These are phyloP conservation scores for Lachnellula hyalina DNA, from an alignment of 2,329 filamentous ascomycete species.

Conservation along the genomic window DNA sequence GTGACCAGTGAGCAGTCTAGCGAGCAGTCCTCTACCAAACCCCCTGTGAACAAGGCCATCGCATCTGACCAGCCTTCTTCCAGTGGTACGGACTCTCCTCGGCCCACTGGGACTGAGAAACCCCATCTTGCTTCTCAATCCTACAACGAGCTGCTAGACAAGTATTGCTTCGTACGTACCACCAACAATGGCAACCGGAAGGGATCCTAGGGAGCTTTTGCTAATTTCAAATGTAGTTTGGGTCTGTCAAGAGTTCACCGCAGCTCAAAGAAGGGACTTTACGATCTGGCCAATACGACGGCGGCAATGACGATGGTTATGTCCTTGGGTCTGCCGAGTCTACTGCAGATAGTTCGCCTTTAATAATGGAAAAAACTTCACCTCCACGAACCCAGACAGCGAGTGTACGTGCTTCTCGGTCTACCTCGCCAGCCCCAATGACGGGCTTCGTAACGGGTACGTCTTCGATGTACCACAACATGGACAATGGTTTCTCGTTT, in stretches of 20 bases:
- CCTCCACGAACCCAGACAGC: slow-evolving; percentile 23
- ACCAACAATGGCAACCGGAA: slow-evolving; percentile 26
- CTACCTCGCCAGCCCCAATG: slow-evolving; percentile 42
- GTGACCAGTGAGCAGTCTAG: slow-evolving; percentile 14
- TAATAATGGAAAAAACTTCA: slow-evolving; percentile 25
- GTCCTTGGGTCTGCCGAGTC: slow-evolving; percentile 28
- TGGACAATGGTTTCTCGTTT: slow-evolving; percentile 30
- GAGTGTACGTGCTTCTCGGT: slow-evolving; percentile 33
- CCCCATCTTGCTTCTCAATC: slow-evolving; percentile 77
- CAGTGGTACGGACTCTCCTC: slow-evolving; percentile 45
- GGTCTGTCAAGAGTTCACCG: slow-evolving; percentile 52
- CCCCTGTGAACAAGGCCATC: slow-evolving; percentile 11
- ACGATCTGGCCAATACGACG: slow-evolving; percentile 39
- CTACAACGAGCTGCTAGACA: slow-evolving; percentile 95
- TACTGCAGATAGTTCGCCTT: slow-evolving; percentile 32
- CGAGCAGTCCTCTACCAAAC: slow-evolving; percentile 14
- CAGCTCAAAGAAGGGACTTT: slow-evolving; percentile 45
- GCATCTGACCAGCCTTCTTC: slow-evolving; percentile 16
- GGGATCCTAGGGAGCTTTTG: slow-evolving; percentile 25
- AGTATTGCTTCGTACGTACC: slow-evolving; percentile 99
- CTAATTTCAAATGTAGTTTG: slow-evolving; percentile 51
- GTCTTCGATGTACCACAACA: slow-evolving; percentile 33
- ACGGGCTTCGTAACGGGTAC: slow-evolving; percentile 44
- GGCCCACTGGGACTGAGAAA: slow-evolving; percentile 50
- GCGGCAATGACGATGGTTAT: slow-evolving; percentile 36